Percentiles rank a stretch among this genome's conserved stretches.
Evolutionary conservation across 345 rosid genomes (phyloP).

Genomic region (Euphorbia peplus): DNA sequence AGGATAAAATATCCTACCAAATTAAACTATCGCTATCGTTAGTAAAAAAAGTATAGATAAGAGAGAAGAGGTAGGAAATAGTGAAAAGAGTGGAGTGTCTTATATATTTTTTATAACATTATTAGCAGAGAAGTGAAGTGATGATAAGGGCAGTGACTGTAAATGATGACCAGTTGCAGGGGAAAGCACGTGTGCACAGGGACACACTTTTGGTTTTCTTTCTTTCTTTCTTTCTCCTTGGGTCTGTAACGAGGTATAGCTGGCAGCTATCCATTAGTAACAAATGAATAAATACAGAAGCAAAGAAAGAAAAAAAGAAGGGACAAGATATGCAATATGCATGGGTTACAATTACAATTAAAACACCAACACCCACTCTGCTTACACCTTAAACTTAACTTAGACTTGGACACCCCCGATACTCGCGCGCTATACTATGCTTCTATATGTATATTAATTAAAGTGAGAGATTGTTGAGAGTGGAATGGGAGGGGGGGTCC

Average conservation of each 20-base stretch:
- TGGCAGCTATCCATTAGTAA: conserved; percentile 28
- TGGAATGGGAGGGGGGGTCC: background rate
- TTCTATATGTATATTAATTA: no score
- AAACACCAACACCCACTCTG: conserved; percentile 10
- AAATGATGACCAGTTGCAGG: conserved; percentile 34
- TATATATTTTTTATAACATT: no score
- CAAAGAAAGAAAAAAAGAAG: no score
- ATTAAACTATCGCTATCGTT: no score
- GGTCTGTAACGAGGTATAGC: conserved; percentile 27
- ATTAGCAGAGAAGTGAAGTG: no score
- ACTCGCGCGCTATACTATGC: conserved; percentile 44
- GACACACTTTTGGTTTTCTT: background rate
- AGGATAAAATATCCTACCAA: no score
- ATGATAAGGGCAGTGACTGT: no score
- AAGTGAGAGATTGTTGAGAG: background rate
- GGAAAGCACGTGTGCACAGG: conserved; percentile 31
- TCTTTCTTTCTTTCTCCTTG: background rate
- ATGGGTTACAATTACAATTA: background rate
- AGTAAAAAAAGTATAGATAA: no score
- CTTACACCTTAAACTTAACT: background rate
- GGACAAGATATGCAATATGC: no score
- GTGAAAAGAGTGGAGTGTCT: no score
- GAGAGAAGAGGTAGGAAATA: no score
- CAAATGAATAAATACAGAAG: no score
- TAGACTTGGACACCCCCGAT: conserved; percentile 41